Evolutionary conservation across 2,329 filamentous ascomycete genomes (phyloP), one percentile per base, ranked within the genome.

Genomic region (Ophidiomyces ophidiicola): DNA sequence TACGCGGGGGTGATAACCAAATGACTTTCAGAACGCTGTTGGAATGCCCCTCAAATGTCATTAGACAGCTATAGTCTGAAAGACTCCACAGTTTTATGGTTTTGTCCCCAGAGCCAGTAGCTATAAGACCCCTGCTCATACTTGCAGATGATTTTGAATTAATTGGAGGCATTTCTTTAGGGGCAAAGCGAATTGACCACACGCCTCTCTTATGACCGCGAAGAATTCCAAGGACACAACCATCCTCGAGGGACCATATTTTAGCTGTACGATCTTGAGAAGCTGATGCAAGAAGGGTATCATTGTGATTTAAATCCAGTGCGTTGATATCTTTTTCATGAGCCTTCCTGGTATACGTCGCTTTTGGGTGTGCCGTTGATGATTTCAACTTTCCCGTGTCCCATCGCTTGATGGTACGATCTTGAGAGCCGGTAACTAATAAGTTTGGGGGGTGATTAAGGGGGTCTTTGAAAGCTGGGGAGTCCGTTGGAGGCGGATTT

Each of bases 251-350:
- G 5, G 87, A 90, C 82, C 88, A 98, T 43, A 98, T 90, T 64
- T 96, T 98, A 49, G 96, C 86, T 0, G 85, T 92, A 49, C 86
- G 83, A 58, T 98, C 90, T 62, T 98, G 90, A 4, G 88, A 96
- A 20, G 90, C 88, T 1, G 90, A 94, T 2, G 88, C 92, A 54
- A 98, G 96, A 1, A 94, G 63, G n/a, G 78, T 74, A 3, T 75
- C 76, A 1, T 73, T 70, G 15, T 77, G 72, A 47, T 86, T 83
- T 7, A 90, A 71, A 47, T 92, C 85, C 36, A 98, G 74, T 2
- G 90, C 86, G 52, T 98, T 98, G 62, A 98, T 98, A 50, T 98
- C 90, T 58, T 98, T 98, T 55, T 98, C 90, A 61, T 98, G 90
- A 1, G 90, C 90, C 60, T 94, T 93, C 41, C 90, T 76, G 1